Evolutionary conservation across 2,329 filamentous ascomycete genomes (phyloP).

Genomic region (Colletotrichum sp.): DNA sequence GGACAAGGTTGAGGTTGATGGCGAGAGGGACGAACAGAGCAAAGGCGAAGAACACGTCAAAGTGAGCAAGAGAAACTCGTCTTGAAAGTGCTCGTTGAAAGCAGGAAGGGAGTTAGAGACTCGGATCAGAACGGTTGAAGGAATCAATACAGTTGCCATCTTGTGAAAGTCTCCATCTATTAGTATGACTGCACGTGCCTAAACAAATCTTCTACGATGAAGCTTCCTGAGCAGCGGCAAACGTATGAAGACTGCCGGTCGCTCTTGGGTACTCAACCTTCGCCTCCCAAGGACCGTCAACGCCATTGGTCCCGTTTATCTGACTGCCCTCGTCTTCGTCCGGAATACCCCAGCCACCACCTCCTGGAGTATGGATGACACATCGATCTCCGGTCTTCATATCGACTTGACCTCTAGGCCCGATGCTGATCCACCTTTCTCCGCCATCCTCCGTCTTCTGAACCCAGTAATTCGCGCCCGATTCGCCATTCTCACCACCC

Average conservation of each 20-base stretch:
- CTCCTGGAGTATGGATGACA: slow-evolving; percentile 65
- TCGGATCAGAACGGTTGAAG: not conserved
- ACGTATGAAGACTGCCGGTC: not conserved
- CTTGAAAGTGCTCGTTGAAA: not conserved
- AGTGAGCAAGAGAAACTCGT: not conserved
- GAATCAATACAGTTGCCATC: not conserved
- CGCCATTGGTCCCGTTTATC: not conserved
- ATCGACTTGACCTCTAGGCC: slow-evolving; percentile 63
- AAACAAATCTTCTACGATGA: not conserved
- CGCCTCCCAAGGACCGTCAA: not conserved
- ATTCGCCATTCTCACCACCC: slow-evolving; percentile 69
- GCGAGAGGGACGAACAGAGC: not conserved
- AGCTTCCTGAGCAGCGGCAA: not conserved
- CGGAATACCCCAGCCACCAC: slow-evolving; percentile 60
- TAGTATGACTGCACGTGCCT: fast-evolving
- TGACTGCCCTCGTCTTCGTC: not conserved
- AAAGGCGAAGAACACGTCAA: not conserved
- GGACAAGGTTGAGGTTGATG: not conserved
- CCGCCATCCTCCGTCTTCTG: slow-evolving; percentile 22
- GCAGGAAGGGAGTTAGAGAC: too few relatives aligned
- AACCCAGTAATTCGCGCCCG: slow-evolving; percentile 76
- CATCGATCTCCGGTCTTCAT: slow-evolving; percentile 66
- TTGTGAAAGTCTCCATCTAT: fast-evolving
- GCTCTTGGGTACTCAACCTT: not conserved
- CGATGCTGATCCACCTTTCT: slow-evolving; percentile 54